phyloP scores from a whole-genome alignment of 2,329 filamentous ascomycete genomes.

The Cercospora janseana region DNA sequence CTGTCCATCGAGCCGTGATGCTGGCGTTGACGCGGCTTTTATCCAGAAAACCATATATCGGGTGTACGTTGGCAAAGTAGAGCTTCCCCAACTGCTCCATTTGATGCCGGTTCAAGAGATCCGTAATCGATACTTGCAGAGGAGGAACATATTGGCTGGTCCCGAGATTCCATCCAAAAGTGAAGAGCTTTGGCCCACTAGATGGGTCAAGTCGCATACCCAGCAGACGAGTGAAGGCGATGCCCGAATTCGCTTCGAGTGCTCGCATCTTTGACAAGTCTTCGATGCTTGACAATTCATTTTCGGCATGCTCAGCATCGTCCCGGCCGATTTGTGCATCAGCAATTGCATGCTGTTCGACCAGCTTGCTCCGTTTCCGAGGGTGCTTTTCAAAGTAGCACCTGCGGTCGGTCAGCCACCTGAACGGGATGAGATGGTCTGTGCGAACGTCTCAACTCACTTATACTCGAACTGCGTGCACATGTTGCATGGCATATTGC shows the following conservation, averaged over 20 bases:
- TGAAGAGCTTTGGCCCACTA: slow-evolving; percentile 53
- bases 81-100: slow-evolving; percentile 48
- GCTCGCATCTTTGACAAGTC: slow-evolving; percentile 41
- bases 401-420: slow-evolving; percentile 8
- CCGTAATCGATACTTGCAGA: slow-evolving; percentile 40
- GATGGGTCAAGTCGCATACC: slow-evolving; percentile 55
- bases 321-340: slow-evolving; percentile 21
- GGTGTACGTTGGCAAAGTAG: slow-evolving; percentile 56
- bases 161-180: slow-evolving; percentile 58
- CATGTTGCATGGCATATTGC: slow-evolving; percentile 52
- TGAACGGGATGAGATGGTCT: background rate
- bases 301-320: slow-evolving; percentile 23
- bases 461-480: slow-evolving; percentile 56
- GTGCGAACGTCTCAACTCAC: slow-evolving; percentile 45
- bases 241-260: slow-evolving; percentile 58
- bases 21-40: slow-evolving; percentile 30
- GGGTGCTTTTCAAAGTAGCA: slow-evolving; percentile 35
- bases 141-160: slow-evolving; percentile 30
- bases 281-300: slow-evolving; percentile 26
- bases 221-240: slow-evolving; percentile 55
- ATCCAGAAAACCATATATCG: slow-evolving; percentile 54
- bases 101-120: slow-evolving; percentile 49
- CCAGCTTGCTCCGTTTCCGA: slow-evolving; percentile 37
- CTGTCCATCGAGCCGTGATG: slow-evolving; percentile 30
- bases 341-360: slow-evolving; percentile 32